Percentiles rank a stretch among this genome's conserved stretches.
Conservation (phyloP, 1,284 basidiomycete species). For the Fistulinella staudtii region DNA sequence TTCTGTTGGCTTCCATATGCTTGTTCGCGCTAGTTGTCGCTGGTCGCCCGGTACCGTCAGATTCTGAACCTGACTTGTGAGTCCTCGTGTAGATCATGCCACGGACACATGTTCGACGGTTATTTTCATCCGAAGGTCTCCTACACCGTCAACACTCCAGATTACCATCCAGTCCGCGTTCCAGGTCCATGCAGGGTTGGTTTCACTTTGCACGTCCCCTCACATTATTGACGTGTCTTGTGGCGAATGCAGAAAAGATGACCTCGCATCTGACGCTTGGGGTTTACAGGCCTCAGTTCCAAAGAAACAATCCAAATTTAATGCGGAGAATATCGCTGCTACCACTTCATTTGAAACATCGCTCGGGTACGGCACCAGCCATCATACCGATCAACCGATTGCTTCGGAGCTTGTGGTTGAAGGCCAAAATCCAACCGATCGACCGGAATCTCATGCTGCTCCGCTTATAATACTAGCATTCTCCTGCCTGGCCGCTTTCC, state of each 20-base stretch:
- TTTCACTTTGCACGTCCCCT: conserved; percentile 8
- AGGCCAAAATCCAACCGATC: background rate
- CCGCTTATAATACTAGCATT: conserved; percentile 34
- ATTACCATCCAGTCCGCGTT: conserved; percentile 38
- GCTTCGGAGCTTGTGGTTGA: background rate
- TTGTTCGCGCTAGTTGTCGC: conserved; percentile 46
- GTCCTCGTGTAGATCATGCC: conserved; percentile 16
- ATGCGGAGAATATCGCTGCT: conserved; percentile 1
- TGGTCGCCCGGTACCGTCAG: conserved; percentile 37
- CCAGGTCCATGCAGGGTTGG: conserved; percentile 38
- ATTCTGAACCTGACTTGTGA: conserved; percentile 16
- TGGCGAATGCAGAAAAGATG: conserved; percentile 16
- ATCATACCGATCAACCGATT: background rate
- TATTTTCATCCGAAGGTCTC: conserved; percentile 11
- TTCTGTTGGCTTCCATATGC: conserved; percentile 40
- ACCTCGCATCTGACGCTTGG: conserved; percentile 8
- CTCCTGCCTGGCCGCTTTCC: conserved; percentile 37
- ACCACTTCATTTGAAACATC: conserved; percentile 9
- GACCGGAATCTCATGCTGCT: background rate
- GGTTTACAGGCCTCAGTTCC: conserved; percentile 11
- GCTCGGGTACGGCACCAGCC: background rate
- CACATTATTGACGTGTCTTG: background rate
- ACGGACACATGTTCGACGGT: conserved; percentile 11
- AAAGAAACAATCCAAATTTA: conserved; percentile 10
- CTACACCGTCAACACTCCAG: conserved; percentile 28